Base-by-base conservation (phyloP, 805 yeast genomes). In the Starmerella tilneyi region DNA sequence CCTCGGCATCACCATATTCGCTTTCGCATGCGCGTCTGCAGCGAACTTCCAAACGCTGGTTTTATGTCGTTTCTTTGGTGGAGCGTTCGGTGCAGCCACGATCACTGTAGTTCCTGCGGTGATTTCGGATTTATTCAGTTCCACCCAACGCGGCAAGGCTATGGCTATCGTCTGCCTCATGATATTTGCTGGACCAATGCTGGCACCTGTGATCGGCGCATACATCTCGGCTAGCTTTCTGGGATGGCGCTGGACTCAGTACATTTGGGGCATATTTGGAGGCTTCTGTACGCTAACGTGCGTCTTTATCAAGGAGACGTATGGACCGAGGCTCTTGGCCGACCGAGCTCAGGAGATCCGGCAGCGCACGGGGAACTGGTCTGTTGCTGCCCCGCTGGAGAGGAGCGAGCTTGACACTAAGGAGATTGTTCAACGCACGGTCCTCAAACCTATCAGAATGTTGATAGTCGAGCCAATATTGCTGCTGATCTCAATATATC, bases 301-400 rank as follows among this genome's bases (percentile, higher is more conserved):
- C 20, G 72, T 69, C 65, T 1, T 64, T 61, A 38, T 46, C 46
- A 17, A 63, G 60, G 62, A 69, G 64, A 63, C 64, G 8, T 71
- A 67, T 50, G 61, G 58, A 6, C 63, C 64, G n/a, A 52, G 55
- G 1, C 76, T 85, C 42, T 68, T 84, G 51, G 76, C 78, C 55
- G 68, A 59, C 32, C 74, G 79, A 58, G 96, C 96, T 16, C 63
- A 62, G 43, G 70, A 62, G 57, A 59, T 85, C 56, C 75, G 96
- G 66, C 71, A 74, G 56, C 79, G 78, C 59, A 82, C 95, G 5
- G 88, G 92, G 36, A 82, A 86, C 61, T 70, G 71, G 49, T 81
- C 81, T 57, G 83, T 84, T 51, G 84, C 84, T 84, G 84, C 96
- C 19, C 94, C 84, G 65, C 92, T 84, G 61, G 96, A 88, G 56